These are phyloP conservation scores for Cercospora beticola DNA, from an alignment of 2,329 filamentous ascomycete genomes.

Conservation along the genomic window DNA sequence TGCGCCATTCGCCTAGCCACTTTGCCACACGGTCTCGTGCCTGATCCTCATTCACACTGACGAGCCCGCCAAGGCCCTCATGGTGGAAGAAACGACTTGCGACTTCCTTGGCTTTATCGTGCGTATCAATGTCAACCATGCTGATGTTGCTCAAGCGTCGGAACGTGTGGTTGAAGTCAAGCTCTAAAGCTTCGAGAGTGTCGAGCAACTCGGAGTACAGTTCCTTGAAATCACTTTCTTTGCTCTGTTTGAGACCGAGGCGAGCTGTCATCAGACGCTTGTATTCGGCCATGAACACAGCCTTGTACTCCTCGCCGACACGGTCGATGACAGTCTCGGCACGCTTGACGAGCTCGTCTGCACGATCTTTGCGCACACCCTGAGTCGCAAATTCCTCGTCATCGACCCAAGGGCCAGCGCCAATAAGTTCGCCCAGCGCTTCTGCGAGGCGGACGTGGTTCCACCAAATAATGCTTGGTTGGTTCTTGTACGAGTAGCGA, in stretches of 20 bases:
- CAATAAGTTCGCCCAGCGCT: constrained; percentile 82
- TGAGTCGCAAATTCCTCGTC: constrained; percentile 67
- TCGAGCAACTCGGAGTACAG: constrained; percentile 83
- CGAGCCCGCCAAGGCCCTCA: constrained; percentile 63
- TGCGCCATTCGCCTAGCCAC: constrained; percentile 81
- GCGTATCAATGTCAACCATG: constrained; percentile 62
- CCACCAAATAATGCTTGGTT: constrained; percentile 98
- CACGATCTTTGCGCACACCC: constrained; percentile 69
- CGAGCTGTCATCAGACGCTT: constrained; percentile 77
- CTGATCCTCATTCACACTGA: constrained; percentile 58
- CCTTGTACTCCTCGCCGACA: constrained; percentile 82
- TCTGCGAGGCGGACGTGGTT: constrained; percentile 91
- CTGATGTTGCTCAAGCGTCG: constrained; percentile 68
- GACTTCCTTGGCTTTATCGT: constrained; percentile 61
- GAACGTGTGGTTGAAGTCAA: constrained; percentile 96
- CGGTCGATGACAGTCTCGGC: constrained; percentile 82
- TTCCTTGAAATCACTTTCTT: constrained; percentile 72
- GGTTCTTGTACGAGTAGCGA: constrained; percentile 89
- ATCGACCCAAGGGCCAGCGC: constrained; percentile 71
- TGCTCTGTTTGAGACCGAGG: constrained; percentile 69
- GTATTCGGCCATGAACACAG: constrained; percentile 85
- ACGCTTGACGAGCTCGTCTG: constrained; percentile 68
- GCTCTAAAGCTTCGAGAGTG: constrained; percentile 72
- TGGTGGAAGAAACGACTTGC: constrained; percentile 77
- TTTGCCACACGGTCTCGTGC: constrained; percentile 66